phyloP scores from a whole-genome alignment of 768 basidiomycete species.

The Xanthoconium stramineum region DNA sequence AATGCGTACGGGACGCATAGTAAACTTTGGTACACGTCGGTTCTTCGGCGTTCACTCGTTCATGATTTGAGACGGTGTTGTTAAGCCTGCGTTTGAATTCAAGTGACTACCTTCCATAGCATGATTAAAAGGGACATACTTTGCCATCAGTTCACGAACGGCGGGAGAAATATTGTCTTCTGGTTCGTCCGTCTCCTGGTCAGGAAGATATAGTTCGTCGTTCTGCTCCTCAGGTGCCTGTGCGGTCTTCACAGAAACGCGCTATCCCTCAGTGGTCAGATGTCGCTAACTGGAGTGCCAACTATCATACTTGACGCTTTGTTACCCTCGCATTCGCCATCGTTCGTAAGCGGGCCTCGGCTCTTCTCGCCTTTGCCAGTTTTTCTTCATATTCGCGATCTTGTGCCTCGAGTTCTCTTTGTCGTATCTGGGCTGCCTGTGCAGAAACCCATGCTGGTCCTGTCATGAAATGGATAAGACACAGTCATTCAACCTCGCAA shows the following conservation, averaged over 20 bases:
- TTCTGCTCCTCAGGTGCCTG: constrained; percentile 37
- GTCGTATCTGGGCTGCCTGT: constrained; percentile 64
- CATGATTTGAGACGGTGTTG: constrained; percentile 1
- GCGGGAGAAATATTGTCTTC: constrained; percentile 69
- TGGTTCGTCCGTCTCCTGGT: constrained; percentile 36
- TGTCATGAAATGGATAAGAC: constrained; percentile 22
- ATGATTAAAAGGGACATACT: constrained; percentile 42
- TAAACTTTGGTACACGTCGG: constrained; percentile 79
- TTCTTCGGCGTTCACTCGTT: constrained; percentile 34
- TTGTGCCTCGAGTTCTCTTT: constrained; percentile 63
- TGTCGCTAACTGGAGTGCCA: not conserved
- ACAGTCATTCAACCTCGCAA: constrained; percentile 19
- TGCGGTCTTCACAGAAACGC: constrained; percentile 7
- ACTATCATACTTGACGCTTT: constrained; percentile 54
- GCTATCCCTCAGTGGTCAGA: constrained; percentile 21
- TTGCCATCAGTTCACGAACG: constrained; percentile 75
- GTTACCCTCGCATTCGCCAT: constrained; percentile 53
- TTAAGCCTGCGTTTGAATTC: constrained; percentile 16
- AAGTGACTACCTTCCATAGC: not conserved
- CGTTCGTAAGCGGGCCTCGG: constrained; percentile 54
- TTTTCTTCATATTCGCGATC: constrained; percentile 63
- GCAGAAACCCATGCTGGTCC: constrained; percentile 75
- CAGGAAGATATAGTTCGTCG: constrained; percentile 75
- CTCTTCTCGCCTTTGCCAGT: constrained; percentile 56
- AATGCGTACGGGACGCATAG: constrained; percentile 95